phyloP scores from a whole-genome alignment of 2,329 filamentous ascomycete genomes.

The Teratosphaeria viscida region DNA sequence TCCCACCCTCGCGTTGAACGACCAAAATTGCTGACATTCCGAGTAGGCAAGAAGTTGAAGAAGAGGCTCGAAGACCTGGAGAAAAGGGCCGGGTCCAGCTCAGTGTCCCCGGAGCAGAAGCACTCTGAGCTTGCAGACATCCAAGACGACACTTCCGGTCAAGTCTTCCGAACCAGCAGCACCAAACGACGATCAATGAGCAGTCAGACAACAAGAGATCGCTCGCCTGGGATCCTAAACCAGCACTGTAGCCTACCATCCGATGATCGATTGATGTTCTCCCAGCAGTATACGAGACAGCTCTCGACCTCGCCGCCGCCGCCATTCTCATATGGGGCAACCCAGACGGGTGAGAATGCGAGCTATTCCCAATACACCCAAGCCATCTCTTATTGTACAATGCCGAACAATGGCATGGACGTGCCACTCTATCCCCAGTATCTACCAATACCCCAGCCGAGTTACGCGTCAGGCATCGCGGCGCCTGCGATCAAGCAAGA shows the following conservation, averaged over 20 bases:
- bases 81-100: slow-evolving; percentile 58
- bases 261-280: slow-evolving; percentile 57
- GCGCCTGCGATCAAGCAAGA: slow-evolving; percentile 55
- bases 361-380: slow-evolving; percentile 34
- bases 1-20: background rate
- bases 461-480: slow-evolving; percentile 31
- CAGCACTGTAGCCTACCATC: slow-evolving; percentile 23
- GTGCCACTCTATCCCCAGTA: slow-evolving; percentile 45
- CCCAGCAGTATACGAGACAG: slow-evolving; percentile 55
- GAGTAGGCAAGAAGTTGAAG: slow-evolving; percentile 80
- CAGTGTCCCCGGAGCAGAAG: slow-evolving; percentile 48
- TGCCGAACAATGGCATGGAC: slow-evolving; percentile 40
- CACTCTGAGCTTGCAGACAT: slow-evolving; percentile 41
- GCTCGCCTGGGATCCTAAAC: slow-evolving; percentile 17
- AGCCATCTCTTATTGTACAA: slow-evolving; percentile 10
- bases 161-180: slow-evolving; percentile 1
- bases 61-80: slow-evolving; percentile 77
- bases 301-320: slow-evolving; percentile 63
- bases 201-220: slow-evolving; percentile 11
- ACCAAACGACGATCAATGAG: slow-evolving; percentile 18
- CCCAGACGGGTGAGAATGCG: slow-evolving; percentile 52
- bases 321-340: slow-evolving; percentile 56
- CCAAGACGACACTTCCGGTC: slow-evolving; percentile 6
- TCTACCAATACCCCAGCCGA: slow-evolving; percentile 38
- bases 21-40: background rate